Evolutionary conservation across 2,329 filamentous ascomycete genomes (phyloP).

Genomic region (Clonostachys byssicola): DNA sequence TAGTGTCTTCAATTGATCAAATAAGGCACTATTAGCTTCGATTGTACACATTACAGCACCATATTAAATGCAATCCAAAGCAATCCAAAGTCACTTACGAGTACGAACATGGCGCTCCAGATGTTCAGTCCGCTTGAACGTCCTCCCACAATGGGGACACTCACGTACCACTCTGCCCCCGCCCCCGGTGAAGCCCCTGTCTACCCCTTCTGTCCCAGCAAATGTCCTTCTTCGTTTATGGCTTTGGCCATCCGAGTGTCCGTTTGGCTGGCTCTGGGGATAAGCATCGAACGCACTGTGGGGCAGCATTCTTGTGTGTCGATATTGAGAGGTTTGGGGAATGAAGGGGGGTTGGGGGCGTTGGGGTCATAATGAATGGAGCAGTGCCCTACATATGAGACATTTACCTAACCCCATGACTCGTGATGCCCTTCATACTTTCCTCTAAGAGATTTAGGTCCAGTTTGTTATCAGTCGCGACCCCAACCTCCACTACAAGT

Average conservation of each 20-base stretch:
- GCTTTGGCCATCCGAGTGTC: neutral
- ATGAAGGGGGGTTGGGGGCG: neutral
- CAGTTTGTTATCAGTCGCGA: too few relatives aligned
- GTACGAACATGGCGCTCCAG: slow-evolving; percentile 39
- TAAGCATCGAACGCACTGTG: neutral
- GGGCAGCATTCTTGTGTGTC: neutral
- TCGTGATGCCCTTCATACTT: too few relatives aligned
- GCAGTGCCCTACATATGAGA: neutral
- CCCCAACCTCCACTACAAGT: too few relatives aligned
- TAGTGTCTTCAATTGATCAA: slow-evolving; percentile 28
- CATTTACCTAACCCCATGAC: neutral
- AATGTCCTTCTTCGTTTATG: too few relatives aligned
- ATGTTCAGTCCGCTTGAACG: slow-evolving; percentile 40
- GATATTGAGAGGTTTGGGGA: neutral
- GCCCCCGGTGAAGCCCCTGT: neutral
- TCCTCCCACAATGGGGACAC: slow-evolving; percentile 34
- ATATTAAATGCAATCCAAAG: neutral
- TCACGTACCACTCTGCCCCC: slow-evolving; percentile 12
- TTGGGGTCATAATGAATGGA: neutral
- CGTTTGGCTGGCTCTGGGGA: neutral
- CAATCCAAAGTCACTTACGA: slow-evolving; percentile 23
- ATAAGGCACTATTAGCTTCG: neutral
- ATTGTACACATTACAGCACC: neutral
- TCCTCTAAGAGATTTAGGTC: too few relatives aligned
- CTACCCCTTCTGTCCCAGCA: too few relatives aligned